Evolutionary conservation across 1,284 basidiomycete species (phyloP), one percentile per base, ranked within the genome.

Genomic region (Mrakiaceae sp.): DNA sequence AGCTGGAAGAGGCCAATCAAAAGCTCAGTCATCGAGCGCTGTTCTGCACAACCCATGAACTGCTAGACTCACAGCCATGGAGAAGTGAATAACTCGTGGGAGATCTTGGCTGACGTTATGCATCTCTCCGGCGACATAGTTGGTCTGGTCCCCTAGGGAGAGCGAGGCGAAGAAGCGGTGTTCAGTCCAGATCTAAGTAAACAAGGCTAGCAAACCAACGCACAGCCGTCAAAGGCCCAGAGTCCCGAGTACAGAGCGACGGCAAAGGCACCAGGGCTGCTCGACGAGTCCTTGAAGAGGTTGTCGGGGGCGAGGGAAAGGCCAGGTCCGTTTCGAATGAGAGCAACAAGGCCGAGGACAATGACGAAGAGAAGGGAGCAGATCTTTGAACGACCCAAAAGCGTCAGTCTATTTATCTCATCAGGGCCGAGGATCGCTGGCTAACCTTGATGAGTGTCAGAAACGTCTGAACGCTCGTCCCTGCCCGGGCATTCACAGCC

Each of bases 161-260:
- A 77, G 27, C 27, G 27, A 27, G 76, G 58, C 75, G 75, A 54
- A 71, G 77, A 0, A 27, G 27, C 27, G 27, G 73, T 73, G 74
- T 71, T 73, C 11, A 72, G 57, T 5, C 69, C 67, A 70, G 40
- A 64, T 64, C 54, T 72, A 70, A 60, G 72, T 39, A 74, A 71
- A 69, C 70, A 64, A 71, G 72, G 49, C 70, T 60, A 4, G 73
- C 70, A 73, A 64, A 46, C 5, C 6, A 69, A 69, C 5, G 50
- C 48, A 90, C 92, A 97, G 0, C 94, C 92, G 73, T 94, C 91
- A 71, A 90, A 92, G 1, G 92, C 92, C 92, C 93, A 98, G 1
- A 98, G 77, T 0, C 92, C 92, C 10, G 90, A 95, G 76, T 98
- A 99, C 3, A 98, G 78, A 0, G 95, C 96, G 10, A 98, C 80